Percentiles rank a stretch among this genome's conserved stretches.
Evolutionary conservation across 495 filamentous ascomycete species (phyloP).

Genomic region (Xylaria nigripes): DNA sequence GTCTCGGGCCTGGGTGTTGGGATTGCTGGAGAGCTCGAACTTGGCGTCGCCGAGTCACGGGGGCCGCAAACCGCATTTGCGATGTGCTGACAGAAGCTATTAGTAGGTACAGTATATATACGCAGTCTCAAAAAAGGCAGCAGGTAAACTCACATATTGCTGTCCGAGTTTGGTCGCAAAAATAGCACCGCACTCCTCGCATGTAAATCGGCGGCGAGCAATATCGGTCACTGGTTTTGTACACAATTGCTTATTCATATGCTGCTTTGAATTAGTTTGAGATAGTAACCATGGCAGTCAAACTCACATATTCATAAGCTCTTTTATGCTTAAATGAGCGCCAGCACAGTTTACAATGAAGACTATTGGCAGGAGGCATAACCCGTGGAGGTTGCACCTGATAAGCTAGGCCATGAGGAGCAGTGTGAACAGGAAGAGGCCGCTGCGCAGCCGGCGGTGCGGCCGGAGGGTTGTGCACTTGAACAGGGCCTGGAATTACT

Average conservation of each 20-base stretch:
- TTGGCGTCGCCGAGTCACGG: slow-evolving; percentile 16
- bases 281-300: neutral
- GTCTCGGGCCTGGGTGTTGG: neutral
- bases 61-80: slow-evolving; percentile 29
- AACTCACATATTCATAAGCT: slow-evolving; percentile 36
- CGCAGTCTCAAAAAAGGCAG: neutral
- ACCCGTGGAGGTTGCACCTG: neutral
- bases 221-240: slow-evolving; percentile 20
- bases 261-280: slow-evolving; percentile 21
- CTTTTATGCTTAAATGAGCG: slow-evolving; percentile 27
- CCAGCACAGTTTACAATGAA: slow-evolving; percentile 35
- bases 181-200: slow-evolving; percentile 33
- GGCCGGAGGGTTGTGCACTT: slow-evolving; percentile 5
- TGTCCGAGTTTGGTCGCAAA: slow-evolving; percentile 28
- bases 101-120: neutral
- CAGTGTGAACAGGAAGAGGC: neutral
- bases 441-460: neutral
- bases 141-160: slow-evolving; percentile 25
- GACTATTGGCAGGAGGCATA: slow-evolving; percentile 2
- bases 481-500: slow-evolving; percentile 16
- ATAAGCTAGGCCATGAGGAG: neutral
- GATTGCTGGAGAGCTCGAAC: slow-evolving; percentile 8
- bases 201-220: slow-evolving; percentile 27
- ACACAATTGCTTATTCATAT: slow-evolving; percentile 33
- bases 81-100: slow-evolving; percentile 24